Evolutionary conservation across 176 grass and related monocot genomes (phyloP).

Genomic region (Bolboschoenus planiculmis): DNA sequence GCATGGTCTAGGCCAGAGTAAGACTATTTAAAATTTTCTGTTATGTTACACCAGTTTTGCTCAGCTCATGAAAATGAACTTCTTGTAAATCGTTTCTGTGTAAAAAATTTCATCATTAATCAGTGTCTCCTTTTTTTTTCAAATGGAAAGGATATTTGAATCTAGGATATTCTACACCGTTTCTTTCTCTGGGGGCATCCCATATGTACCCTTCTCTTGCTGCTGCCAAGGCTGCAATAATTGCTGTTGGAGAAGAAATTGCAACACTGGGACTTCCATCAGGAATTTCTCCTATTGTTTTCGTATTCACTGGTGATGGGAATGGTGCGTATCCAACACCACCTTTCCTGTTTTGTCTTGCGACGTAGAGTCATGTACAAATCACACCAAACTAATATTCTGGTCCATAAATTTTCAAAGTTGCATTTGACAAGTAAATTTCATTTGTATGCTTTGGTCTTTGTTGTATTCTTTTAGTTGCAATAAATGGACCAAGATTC

Average conservation of each 20-base stretch:
- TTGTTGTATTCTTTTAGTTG: background rate
- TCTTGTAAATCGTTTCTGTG: slow-evolving; percentile 16
- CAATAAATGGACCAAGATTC: background rate
- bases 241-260: slow-evolving; percentile 88
- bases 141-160: slow-evolving; percentile 67
- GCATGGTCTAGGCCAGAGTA: slow-evolving; percentile 84
- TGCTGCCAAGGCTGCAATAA: slow-evolving; percentile 81
- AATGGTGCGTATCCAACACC: slow-evolving; percentile 48
- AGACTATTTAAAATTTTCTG: slow-evolving; percentile 26
- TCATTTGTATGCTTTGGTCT: background rate
- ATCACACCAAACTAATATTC: background rate
- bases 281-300: slow-evolving; percentile 78
- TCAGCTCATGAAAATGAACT: background rate
- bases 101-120: background rate
- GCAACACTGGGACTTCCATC: slow-evolving; percentile 73
- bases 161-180: slow-evolving; percentile 89
- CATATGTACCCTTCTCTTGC: slow-evolving; percentile 96
- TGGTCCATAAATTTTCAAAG: background rate
- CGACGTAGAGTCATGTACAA: background rate
- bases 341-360: background rate
- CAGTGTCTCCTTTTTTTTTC: background rate
- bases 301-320: slow-evolving; percentile 93
- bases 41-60: background rate
- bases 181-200: slow-evolving; percentile 89
- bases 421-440: background rate